Evolutionary conservation across 768 basidiomycete genomes (phyloP).

Genomic region (Jaapia argillacea): DNA sequence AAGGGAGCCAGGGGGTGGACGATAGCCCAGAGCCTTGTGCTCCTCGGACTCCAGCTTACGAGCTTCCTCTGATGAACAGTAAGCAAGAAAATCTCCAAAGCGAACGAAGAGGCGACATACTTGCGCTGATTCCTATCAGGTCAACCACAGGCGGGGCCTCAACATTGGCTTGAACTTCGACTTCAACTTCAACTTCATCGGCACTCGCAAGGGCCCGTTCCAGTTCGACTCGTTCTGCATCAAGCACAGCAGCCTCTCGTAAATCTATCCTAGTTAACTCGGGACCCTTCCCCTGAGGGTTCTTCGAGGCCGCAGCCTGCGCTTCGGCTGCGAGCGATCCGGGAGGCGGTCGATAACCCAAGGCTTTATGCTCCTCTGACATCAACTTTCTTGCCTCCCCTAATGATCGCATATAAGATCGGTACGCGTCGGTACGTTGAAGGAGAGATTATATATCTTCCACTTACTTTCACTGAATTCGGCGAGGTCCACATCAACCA

Average conservation of each 20-base stretch:
- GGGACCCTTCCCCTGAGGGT: conserved; percentile 8
- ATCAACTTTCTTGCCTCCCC: conserved; percentile 21
- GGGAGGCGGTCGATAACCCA: conserved; percentile 25
- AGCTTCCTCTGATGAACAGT: conserved; percentile 5
- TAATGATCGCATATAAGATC: background rate
- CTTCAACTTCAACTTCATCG: background rate
- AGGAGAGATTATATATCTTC: background rate
- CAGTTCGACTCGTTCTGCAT: background rate
- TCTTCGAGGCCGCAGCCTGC: conserved; percentile 22
- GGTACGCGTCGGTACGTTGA: background rate
- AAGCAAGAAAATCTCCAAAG: too few relatives aligned
- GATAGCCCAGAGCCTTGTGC: conserved; percentile 11
- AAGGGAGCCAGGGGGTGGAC: conserved; percentile 11
- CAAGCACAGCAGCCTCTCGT: background rate
- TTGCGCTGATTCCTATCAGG: background rate
- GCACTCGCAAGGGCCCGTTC: background rate
- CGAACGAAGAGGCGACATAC: too few relatives aligned
- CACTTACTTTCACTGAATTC: conserved; percentile 15
- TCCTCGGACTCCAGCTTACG: conserved; percentile 12
- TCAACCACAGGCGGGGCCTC: background rate
- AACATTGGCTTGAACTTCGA: background rate
- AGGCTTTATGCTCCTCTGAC: conserved; percentile 25
- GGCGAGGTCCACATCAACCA: conserved; percentile 9
- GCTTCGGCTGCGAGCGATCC: conserved; percentile 25
- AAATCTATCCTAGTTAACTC: background rate